Conservation (phyloP, 371 early-diverging fungal genomes). For the Circinella umbellata region DNA sequence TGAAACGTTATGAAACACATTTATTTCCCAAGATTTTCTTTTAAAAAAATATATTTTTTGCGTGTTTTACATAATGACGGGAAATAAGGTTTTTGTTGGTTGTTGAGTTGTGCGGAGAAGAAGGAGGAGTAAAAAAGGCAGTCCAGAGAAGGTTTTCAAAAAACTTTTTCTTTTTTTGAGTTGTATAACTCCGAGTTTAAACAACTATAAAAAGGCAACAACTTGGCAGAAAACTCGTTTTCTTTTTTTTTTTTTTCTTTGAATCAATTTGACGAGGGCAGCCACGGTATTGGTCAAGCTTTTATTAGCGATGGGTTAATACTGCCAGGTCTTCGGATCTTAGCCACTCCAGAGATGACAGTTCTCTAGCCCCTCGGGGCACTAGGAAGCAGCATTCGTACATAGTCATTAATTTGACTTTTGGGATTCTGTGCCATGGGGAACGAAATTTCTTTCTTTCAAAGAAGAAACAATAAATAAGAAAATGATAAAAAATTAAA, state of each 20-base stretch:
- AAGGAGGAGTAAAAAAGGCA: too few relatives aligned
- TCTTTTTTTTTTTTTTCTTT: constrained; percentile 3
- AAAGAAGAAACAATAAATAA: neutral
- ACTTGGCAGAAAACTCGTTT: neutral
- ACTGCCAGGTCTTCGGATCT: constrained; percentile 17
- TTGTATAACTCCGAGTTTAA: too few relatives aligned
- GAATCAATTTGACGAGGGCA: constrained; percentile 20
- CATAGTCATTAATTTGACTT: constrained; percentile 20
- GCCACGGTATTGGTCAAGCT: constrained; percentile 17
- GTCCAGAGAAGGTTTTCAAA: too few relatives aligned
- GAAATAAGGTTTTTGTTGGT: too few relatives aligned
- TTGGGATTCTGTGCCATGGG: constrained; percentile 20
- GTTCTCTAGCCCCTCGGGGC: constrained; percentile 13
- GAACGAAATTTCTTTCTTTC: constrained; percentile 8
- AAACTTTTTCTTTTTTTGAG: too few relatives aligned
- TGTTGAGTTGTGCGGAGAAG: too few relatives aligned
- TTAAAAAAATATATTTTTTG: too few relatives aligned
- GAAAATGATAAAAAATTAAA: constrained; percentile 1
- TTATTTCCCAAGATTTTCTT: too few relatives aligned
- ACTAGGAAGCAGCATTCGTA: constrained; percentile 4
- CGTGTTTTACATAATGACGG: too few relatives aligned
- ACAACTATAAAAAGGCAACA: constrained; percentile 11
- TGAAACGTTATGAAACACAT: too few relatives aligned
- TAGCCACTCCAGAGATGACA: constrained; percentile 11
- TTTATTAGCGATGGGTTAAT: constrained; percentile 11